Percentiles rank a stretch among this genome's conserved stretches.
Conservation (phyloP, 345 rosid genomes). For the Arabidopsis thaliana region TAIR10.1 NC_003076.8:25827001-25827500, state of each 20-base stretch:
- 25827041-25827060: conserved; percentile 92
- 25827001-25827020: not conserved
- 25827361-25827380: conserved; percentile 75
- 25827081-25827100: conserved; percentile 86
- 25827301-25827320: conserved; percentile 15
- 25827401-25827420: conserved; percentile 84
- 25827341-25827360: conserved; percentile 65
- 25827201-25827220: conserved; percentile 63
- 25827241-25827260: conserved; percentile 47
- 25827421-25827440: conserved; percentile 91
- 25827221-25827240: conserved; percentile 86
- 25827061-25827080: conserved; percentile 86
- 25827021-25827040: conserved; percentile 77
- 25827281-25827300: conserved; percentile 17
- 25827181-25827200: conserved; percentile 83
- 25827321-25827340: conserved; percentile 74
- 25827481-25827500: conserved; percentile 84
- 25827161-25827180: conserved; percentile 90
- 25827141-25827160: conserved; percentile 69
- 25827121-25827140: conserved; percentile 89
- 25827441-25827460: conserved; percentile 97
- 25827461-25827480: conserved; percentile 95
- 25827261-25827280: not conserved
- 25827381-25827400: conserved; percentile 94
- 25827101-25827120: conserved; percentile 90